Evolutionary conservation across 768 basidiomycete genomes (phyloP).

Genomic region (Lyophyllum atratum): DNA sequence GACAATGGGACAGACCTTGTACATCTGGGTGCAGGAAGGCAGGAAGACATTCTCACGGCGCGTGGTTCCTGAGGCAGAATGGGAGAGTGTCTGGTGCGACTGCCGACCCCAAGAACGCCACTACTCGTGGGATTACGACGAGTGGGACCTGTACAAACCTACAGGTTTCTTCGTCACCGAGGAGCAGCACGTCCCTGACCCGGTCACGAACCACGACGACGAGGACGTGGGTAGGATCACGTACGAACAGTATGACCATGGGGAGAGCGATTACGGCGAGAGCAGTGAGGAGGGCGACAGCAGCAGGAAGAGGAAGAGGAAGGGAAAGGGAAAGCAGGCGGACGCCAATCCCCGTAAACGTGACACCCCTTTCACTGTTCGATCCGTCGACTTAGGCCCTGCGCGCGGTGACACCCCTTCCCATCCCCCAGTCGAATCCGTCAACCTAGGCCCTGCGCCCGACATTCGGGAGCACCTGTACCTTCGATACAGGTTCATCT

Average conservation of each 20-base stretch:
- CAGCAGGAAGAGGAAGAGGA: not conserved
- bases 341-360: not conserved
- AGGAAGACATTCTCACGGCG: not conserved
- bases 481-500: not conserved
- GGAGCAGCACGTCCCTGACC: not conserved
- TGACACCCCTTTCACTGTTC: not conserved
- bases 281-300: not conserved
- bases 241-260: not conserved
- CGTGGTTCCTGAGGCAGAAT: not conserved
- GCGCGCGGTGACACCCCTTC: no score
- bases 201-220: no score
- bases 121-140: not conserved
- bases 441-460: no score
- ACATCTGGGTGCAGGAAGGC: not conserved
- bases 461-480: not conserved
- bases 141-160: constrained; percentile 4
- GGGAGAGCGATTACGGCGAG: not conserved
- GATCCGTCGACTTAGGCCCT: no score
- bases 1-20: not conserved
- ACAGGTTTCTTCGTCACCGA: not conserved
- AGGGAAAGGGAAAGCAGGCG: not conserved
- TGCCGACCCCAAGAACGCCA: constrained; percentile 1
- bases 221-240: no score
- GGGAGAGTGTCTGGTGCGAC: not conserved
- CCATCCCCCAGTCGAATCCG: no score